Conservation (phyloP, 192 early-diverging fungal genomes). For the Coemansia sp. region DNA sequence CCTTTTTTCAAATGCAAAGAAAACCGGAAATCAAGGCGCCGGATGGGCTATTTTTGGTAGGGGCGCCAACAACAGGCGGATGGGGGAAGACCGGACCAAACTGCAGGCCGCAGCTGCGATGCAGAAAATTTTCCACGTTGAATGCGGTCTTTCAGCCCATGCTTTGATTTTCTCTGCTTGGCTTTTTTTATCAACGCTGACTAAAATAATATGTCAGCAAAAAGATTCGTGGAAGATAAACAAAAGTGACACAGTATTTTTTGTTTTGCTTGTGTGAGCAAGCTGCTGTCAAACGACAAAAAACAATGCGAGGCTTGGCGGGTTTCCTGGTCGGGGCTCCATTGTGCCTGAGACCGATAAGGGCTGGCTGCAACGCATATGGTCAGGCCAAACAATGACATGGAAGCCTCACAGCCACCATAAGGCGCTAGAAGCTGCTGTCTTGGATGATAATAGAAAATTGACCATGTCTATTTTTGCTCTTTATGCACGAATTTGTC, state of each 20-base stretch:
- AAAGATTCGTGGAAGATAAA: background rate
- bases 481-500: background rate
- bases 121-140: background rate
- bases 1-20: background rate
- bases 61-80: background rate
- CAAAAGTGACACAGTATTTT: background rate
- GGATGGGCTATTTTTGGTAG: background rate
- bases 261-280: background rate
- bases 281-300: background rate
- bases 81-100: background rate
- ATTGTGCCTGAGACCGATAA: background rate
- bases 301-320: background rate
- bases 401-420: background rate
- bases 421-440: background rate
- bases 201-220: background rate
- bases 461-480: background rate
- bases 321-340: background rate
- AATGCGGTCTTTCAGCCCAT: background rate
- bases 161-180: background rate
- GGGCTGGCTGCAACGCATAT: background rate
- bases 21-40: background rate
- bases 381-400: background rate
- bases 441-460: background rate
- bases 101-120: background rate
- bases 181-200: background rate